Evolutionary conservation across 148 eudicot species (phyloP), one percentile per base, ranked within the genome.

Genomic region (Rhododendron molle): DNA sequence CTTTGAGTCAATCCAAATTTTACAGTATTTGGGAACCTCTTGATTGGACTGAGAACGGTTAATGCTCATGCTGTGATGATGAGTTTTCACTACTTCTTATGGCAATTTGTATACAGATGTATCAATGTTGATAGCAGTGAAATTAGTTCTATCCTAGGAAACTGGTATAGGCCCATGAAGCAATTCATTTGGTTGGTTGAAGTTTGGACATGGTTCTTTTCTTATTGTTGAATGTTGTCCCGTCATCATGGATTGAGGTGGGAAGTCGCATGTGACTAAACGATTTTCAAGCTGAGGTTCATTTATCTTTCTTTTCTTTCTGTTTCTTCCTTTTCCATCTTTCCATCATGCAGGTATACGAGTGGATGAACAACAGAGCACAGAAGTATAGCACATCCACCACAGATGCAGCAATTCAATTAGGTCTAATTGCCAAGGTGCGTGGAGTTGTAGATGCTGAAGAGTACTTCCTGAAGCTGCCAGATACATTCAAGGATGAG

Each of bases 341-440:
- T 73, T 73, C 36, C 78, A 20, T 36, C 78, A 74, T 34, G 78
- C 91, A 96, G 99, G 94, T 95, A 26, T 95, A 93, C 81, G 94
- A 92, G 79, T 97, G 99, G 99, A 97, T 97, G 95, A 92, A 89
- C 76, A 90, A 90, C 89, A 89, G 91, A 89, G 83, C 85, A 56
- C 97, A 93, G 87, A 90, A 90, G 80, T 97, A 89, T 89, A 88
- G 90, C 88, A 81, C 91, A 78, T 88, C 92, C 72, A 87, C 93
- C 69, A 94, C 96, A 83, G 99, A 97, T 69, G 85, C 91, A 47
- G 99, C 98, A 67, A 92, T 97, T 92, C 96, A 97, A 81, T 81
- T 97, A 78, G 98, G 94, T 87, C 89, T 97, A 69, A 92, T 93
- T 54, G 91, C 98, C 56, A 95, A 97, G 90, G 96, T 90, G 36